phyloP scores from a whole-genome alignment of 257 asterid genomes.

The Ocimum tenuiflorum region DNA sequence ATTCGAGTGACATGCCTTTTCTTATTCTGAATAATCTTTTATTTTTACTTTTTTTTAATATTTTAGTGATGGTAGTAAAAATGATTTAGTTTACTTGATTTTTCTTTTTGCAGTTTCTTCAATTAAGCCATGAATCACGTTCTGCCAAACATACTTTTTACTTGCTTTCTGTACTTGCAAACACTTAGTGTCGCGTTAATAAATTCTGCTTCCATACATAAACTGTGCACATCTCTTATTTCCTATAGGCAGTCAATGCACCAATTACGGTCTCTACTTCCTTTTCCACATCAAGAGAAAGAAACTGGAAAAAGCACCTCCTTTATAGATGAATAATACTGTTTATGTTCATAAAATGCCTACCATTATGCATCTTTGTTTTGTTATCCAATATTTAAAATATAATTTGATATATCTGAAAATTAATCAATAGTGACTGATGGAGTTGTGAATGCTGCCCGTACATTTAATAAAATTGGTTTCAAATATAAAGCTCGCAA shows the following conservation, averaged over 20 bases:
- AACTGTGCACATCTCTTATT: not conserved
- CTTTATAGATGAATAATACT: not conserved
- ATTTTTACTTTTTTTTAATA: not conserved
- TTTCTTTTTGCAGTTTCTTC: not conserved
- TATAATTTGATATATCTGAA: not conserved
- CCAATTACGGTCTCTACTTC: not conserved
- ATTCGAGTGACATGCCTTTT: not conserved
- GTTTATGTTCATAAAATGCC: not conserved
- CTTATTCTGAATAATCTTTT: not conserved
- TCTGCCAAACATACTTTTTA: not conserved
- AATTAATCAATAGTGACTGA: not conserved
- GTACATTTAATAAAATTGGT: not conserved
- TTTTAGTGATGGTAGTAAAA: not conserved
- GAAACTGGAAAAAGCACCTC: not conserved
- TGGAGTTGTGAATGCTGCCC: not conserved
- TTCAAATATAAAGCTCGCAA: not conserved
- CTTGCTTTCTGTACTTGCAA: not conserved
- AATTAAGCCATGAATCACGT: not conserved
- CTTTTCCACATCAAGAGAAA: not conserved
- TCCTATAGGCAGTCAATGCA: not conserved
- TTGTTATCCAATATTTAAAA: not conserved
- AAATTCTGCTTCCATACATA: not conserved
- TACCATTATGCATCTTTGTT: not conserved
- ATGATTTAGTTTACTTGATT: not conserved
- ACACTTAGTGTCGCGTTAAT: not conserved